Evolutionary conservation across 179 eudicot species (phyloP).

Genomic region (Nepenthes alata): DNA sequence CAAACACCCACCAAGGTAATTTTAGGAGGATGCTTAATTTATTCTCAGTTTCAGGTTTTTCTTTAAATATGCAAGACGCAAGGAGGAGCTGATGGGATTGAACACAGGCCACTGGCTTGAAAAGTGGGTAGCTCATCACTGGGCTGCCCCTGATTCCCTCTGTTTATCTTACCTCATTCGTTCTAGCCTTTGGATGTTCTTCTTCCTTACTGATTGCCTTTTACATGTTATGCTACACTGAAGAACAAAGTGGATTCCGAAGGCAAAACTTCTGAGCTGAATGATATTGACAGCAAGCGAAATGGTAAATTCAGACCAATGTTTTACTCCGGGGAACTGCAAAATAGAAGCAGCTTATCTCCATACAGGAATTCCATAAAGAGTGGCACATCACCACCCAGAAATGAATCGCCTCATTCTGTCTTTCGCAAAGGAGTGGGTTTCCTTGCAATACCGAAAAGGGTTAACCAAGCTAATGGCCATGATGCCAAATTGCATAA

Average conservation of each 20-base stretch:
- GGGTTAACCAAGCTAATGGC: slow-evolving; percentile 26
- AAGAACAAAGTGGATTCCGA: slow-evolving; percentile 18
- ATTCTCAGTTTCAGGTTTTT: neutral
- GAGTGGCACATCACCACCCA: slow-evolving; percentile 45
- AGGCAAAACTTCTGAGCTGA: slow-evolving; percentile 32
- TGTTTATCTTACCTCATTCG: slow-evolving; percentile 3
- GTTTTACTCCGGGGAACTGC: slow-evolving; percentile 41
- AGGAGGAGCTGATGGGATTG: neutral
- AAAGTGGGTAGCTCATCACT: too few relatives aligned
- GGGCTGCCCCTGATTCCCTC: too few relatives aligned
- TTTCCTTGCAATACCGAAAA: slow-evolving; percentile 45
- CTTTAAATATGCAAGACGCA: neutral
- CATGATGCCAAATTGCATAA: slow-evolving; percentile 11
- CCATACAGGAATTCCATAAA: slow-evolving; percentile 43
- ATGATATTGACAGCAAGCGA: slow-evolving; percentile 4
- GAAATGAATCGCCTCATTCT: slow-evolving; percentile 48
- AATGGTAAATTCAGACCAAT: slow-evolving; percentile 24
- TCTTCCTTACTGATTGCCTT: neutral
- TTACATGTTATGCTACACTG: slow-evolving; percentile 2
- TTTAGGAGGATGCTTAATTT: too few relatives aligned
- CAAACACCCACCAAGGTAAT: slow-evolving; percentile 47
- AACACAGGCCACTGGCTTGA: neutral
- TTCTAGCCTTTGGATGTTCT: slow-evolving; percentile 8
- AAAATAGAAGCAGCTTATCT: slow-evolving; percentile 31
- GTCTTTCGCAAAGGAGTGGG: slow-evolving; percentile 45